Evolutionary conservation across 306 rosid species (phyloP).

Genomic region (Vigna unguiculata): DNA sequence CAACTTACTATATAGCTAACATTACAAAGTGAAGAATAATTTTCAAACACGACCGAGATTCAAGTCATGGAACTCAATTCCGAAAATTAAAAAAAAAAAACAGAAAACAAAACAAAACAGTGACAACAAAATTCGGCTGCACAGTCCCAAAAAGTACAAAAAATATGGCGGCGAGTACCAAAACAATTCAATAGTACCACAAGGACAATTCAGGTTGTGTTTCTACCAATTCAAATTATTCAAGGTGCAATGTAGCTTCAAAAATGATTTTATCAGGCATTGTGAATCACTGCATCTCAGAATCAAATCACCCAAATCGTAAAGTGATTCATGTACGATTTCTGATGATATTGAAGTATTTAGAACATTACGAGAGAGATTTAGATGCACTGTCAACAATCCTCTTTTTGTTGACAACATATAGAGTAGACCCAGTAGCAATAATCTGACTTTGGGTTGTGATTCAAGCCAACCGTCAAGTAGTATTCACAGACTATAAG

Average conservation of each 20-base stretch:
- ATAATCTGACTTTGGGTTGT: background rate
- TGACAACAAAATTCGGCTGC: background rate
- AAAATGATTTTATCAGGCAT: background rate
- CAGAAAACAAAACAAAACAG: too few relatives aligned
- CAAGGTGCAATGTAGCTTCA: background rate
- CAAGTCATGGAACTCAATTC: too few relatives aligned
- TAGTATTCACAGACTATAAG: background rate
- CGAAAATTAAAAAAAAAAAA: too few relatives aligned
- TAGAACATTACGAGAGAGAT: background rate
- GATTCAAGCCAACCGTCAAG: background rate
- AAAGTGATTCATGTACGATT: background rate
- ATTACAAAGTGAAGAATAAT: background rate
- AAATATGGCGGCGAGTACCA: background rate
- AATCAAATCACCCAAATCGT: background rate
- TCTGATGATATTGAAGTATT: background rate
- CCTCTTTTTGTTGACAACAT: slow-evolving; percentile 15
- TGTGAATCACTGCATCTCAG: background rate
- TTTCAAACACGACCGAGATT: background rate
- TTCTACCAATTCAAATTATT: background rate
- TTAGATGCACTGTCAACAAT: background rate
- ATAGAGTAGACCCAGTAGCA: background rate
- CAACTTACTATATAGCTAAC: background rate
- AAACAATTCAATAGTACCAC: background rate
- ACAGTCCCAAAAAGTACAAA: background rate
- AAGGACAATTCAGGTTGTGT: background rate